A percentile compares a stretch with the other conserved stretches of the same genome.
phyloP scores from a whole-genome alignment of 2,329 filamentous ascomycete species.

The Emergomyces pasteurianus region DNA sequence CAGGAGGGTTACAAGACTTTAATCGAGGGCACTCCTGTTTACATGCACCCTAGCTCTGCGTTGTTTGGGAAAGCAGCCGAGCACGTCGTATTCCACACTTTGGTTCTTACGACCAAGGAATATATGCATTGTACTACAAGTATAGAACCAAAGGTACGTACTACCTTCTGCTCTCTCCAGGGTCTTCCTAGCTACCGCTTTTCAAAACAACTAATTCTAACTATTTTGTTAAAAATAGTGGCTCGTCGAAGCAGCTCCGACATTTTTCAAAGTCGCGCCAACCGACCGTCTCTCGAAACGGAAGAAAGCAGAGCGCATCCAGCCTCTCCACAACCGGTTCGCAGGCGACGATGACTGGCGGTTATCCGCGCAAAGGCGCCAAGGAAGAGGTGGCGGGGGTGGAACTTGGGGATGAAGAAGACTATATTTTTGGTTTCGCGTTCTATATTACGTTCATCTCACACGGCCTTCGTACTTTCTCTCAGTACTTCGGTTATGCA shows the following conservation, averaged over 20 bases:
- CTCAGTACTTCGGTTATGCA: neutral
- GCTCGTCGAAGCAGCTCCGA: conserved; percentile 93
- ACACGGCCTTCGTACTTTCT: neutral
- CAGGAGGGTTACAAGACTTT: conserved; percentile 97
- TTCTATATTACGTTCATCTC: neutral
- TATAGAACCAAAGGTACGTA: conserved; percentile 68
- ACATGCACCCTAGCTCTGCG: conserved; percentile 82
- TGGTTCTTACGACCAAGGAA: conserved; percentile 57
- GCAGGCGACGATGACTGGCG: conserved; percentile 92
- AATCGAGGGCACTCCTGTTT: conserved; percentile 87
- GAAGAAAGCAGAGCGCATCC: conserved; percentile 87
- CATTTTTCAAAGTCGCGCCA: conserved; percentile 94
- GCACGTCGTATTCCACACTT: conserved; percentile 79
- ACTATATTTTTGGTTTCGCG: neutral
- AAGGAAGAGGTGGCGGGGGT: conserved; percentile 73
- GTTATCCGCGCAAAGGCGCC: conserved; percentile 72
- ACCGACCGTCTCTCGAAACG: conserved; percentile 79
- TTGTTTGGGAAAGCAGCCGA: conserved; percentile 93
- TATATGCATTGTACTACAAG: conserved; percentile 93
- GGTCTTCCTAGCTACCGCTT: neutral
- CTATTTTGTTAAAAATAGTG: conserved; percentile 28
- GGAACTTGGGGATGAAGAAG: conserved; percentile 65
- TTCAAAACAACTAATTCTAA: neutral
- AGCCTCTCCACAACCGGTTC: conserved; percentile 89
- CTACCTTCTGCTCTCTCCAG: neutral